Evolutionary conservation across 2,329 filamentous ascomycete genomes (phyloP), one percentile per base, ranked within the genome.

Genomic region (Pleoardoris graminearum): DNA sequence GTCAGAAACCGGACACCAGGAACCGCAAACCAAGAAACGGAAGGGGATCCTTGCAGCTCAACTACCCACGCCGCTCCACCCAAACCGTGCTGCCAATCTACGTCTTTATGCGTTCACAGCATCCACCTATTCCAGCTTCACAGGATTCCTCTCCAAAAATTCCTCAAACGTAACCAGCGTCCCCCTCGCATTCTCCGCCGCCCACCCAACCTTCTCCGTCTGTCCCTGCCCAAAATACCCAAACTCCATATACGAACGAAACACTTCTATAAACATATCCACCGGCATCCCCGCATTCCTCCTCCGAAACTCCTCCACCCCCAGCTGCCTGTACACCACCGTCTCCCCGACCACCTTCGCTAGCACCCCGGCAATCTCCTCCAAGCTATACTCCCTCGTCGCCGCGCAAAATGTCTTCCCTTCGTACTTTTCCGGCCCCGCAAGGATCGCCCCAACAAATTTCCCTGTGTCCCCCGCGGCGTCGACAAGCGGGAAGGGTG

Each of bases 351-450:
- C 73, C 3, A 68, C 65, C 47, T 69, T 63, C 10, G 64, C 63
- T 41, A 80, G 69, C 5, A 65, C 63, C 0, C 65, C 62, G 3
- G 72, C 68, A 1, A 80, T 68, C 12, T 79, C 71, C 3, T 70
- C 59, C 10, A 72, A 60, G 12, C 68, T 77, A 48, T 66, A 66
- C 49, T 73, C 73, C 23, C 66, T 66, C n/a, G 63, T 64, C 1
- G 79, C 78, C 0, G 67, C 79, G 32, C 71, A 66, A 22, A 82
- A 64, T 1, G 59, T 71, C 57, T 74, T 73, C 21, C 76, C 76
- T 2, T 73, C 65, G 19, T 73, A 72, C 33, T 72, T 68, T 0
- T 74, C 75, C 0, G 75, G 73, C 29, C 80, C 62, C 1, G 68
- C 68, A 0, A 77, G 63, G 19, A 77, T 75, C 17, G 67, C 63